phyloP scores from a whole-genome alignment of 441 rosid species.

The Gossypium armourianum region DNA sequence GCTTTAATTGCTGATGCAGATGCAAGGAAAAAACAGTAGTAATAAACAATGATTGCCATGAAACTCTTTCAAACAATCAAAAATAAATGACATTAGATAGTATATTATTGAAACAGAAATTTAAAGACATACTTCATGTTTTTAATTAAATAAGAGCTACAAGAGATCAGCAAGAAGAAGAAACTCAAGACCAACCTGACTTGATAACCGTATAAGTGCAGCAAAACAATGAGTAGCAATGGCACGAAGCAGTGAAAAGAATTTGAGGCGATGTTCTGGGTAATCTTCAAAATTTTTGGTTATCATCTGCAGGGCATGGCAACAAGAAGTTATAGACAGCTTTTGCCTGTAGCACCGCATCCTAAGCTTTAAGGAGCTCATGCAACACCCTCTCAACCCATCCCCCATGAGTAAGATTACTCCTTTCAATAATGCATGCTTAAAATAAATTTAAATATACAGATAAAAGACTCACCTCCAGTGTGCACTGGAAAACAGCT shows the following conservation, averaged over 20 bases:
- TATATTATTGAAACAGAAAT: background rate
- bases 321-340: background rate
- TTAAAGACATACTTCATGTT: background rate
- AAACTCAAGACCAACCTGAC: slow-evolving; percentile 55
- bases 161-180: background rate
- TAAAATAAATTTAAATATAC: background rate
- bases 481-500: slow-evolving; percentile 95
- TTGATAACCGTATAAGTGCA: slow-evolving; percentile 77
- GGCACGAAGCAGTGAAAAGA: slow-evolving; percentile 95
- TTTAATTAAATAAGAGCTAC: background rate
- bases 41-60: background rate
- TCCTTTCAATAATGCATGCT: background rate
- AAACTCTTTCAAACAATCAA: background rate
- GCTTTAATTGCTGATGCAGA: slow-evolving; percentile 70
- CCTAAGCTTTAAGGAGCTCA: background rate
- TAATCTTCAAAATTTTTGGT: slow-evolving; percentile 97
- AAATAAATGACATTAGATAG: background rate
- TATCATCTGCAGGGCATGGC: slow-evolving; percentile 60
- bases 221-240: slow-evolving; percentile 91
- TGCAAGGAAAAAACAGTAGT: slow-evolving; percentile 5
- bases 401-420: background rate
- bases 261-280: slow-evolving; percentile 96
- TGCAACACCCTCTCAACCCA: background rate
- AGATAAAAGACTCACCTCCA: slow-evolving; percentile 55
- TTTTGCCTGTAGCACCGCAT: background rate